Evolutionary conservation across 345 rosid genomes (phyloP).

Genomic region (Corymbia maculata): DNA sequence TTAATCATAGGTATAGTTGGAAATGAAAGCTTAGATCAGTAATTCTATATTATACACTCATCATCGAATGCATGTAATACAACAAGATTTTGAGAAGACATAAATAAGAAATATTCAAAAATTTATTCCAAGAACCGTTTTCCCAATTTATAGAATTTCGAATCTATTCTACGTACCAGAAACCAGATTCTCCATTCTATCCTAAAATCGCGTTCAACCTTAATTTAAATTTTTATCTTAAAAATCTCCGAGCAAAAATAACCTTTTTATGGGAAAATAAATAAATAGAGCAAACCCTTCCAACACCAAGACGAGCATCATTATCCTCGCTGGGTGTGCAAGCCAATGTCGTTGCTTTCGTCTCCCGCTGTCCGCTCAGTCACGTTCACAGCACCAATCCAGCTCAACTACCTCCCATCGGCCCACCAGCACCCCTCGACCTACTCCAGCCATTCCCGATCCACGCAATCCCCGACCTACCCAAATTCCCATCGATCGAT

Average conservation of each 20-base stretch:
- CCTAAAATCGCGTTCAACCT: no score
- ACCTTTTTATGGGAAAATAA: no score
- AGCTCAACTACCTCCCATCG: not conserved
- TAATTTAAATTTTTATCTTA: no score
- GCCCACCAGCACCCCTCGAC: not conserved
- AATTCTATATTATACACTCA: no score
- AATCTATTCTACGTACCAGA: no score
- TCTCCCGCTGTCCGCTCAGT: not conserved
- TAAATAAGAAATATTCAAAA: no score
- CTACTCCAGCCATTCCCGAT: not conserved
- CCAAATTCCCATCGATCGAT: not conserved
- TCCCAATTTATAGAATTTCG: rapidly evolving
- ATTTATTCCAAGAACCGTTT: no score
- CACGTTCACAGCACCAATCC: not conserved
- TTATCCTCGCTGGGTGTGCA: not conserved
- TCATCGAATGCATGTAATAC: rapidly evolving
- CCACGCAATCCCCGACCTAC: not conserved
- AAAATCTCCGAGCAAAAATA: no score
- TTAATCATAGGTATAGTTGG: rapidly evolving
- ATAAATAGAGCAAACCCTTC: no score
- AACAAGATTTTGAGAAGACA: rapidly evolving
- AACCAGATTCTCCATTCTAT: no score
- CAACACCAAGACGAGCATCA: not conserved
- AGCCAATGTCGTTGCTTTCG: not conserved
- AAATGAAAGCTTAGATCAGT: not conserved